Evolutionary conservation across 2,329 filamentous ascomycete genomes (phyloP).

Genomic region (Acephala macrosclerotiorum): DNA sequence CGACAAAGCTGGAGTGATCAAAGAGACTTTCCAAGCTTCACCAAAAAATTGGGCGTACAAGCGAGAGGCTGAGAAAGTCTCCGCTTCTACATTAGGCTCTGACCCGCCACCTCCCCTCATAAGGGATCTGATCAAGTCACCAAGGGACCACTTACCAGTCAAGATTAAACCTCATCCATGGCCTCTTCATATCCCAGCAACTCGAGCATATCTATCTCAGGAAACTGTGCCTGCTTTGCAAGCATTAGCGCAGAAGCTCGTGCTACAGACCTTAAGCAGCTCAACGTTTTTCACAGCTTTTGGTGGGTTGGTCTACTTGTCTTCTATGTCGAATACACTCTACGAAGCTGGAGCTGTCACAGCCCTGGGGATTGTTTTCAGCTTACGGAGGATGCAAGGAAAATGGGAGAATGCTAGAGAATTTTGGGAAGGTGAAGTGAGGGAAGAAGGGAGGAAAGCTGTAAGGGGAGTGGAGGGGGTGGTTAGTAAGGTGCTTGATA

Average conservation of each 20-base stretch:
- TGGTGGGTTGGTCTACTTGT: conserved; percentile 63
- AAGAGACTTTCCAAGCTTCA: conserved; percentile 12
- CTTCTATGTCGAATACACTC: conserved; percentile 57
- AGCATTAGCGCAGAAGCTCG: conserved; percentile 74
- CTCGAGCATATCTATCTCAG: conserved; percentile 70
- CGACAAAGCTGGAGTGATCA: conserved; percentile 63
- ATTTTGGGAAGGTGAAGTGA: conserved; percentile 72
- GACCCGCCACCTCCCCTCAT: conserved; percentile 30
- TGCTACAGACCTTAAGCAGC: conserved; percentile 75
- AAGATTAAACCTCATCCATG: conserved; percentile 53
- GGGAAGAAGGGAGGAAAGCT: conserved; percentile 70
- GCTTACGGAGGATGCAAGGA: conserved; percentile 64
- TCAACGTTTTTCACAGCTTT: conserved; percentile 67
- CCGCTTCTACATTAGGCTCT: conserved; percentile 22
- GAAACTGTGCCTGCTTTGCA: conserved; percentile 75
- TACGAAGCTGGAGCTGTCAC: conserved; percentile 70
- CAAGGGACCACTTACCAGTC: conserved; percentile 27
- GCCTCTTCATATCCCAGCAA: conserved; percentile 77
- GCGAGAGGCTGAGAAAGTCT: conserved; percentile 14
- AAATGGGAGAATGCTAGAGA: conserved; percentile 66
- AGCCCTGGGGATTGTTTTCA: conserved; percentile 66
- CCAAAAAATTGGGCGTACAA: conserved; percentile 40
- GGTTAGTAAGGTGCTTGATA: conserved; percentile 54
- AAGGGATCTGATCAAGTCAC: conserved; percentile 32
- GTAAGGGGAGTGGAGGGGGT: conserved; percentile 63